Evolutionary conservation across 2,329 filamentous ascomycete genomes (phyloP), one percentile per base, ranked within the genome.

Genomic region (Fonsecaea pugnacius): DNA sequence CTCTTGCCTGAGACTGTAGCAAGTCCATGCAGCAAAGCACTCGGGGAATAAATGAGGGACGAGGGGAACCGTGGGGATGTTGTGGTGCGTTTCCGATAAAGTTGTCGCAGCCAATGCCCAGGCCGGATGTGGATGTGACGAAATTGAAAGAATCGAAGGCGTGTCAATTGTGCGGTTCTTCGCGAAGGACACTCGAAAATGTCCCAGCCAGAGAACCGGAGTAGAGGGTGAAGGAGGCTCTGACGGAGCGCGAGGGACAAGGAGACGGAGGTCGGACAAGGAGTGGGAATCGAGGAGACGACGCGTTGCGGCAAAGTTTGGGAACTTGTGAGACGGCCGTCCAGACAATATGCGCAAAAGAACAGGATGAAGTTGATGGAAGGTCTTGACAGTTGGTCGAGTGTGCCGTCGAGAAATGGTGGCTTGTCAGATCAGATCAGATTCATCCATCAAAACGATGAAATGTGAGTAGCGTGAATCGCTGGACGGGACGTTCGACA

Each of bases 391-490:
- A 54, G 51, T 54, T 35, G 38, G 46, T 33, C 35, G 24, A 24
- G 48, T n/a, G 36, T 58, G 43, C 48, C 18, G 43, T 52, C 57
- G n/a, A 59, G 57, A 59, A 59, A 59, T 51, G 58, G 53, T 55
- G 63, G 55, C 63, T 65, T 65, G 59, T 60, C 55, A 62, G 60
- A 60, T 60, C 32, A 50, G 43, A 51, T 59, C 46, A 51, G 57
- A 52, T 51, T 59, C 57, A 38, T 38, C 18, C 57, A 36, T 52
- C 57, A 6, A 10, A 59, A 59, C 43, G 57, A 59, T 51, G 43
- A 27, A 56, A 61, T 58, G 62, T 60, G 57, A 61, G 30, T 18
- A 43, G 38, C 55, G 46, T 66, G 59, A 35, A 54, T 32, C 57
- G 59, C 50, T 60, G 48, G 61, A 46, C 43, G 48, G 52, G 40